A percentile compares a stretch with the other conserved stretches of the same genome.
These are phyloP conservation scores for Vitis rotundifolia DNA, from an alignment of 164 flowering plant species.

Conservation along the genomic window DNA sequence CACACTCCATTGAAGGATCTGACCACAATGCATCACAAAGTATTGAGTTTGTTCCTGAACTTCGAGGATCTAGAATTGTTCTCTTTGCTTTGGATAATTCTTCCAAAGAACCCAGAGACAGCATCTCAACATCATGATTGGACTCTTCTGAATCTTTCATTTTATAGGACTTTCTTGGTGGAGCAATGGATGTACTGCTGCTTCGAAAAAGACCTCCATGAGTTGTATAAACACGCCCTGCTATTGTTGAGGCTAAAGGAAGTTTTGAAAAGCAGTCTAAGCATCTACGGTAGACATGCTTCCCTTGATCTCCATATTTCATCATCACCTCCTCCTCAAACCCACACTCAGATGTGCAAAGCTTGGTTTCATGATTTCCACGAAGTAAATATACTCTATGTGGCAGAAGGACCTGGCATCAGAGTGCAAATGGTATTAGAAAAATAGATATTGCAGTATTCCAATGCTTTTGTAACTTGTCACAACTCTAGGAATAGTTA, in stretches of 20 bases:
- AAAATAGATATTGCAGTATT: no score
- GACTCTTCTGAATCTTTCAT: background rate
- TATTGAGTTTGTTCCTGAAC: constrained; percentile 9
- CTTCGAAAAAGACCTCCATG: constrained; percentile 31
- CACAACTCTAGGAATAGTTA: no score
- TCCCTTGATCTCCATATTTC: constrained; percentile 23
- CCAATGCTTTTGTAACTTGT: no score
- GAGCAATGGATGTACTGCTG: no score
- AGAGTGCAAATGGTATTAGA: no score
- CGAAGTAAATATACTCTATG: constrained; percentile 26
- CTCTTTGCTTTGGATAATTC: constrained; percentile 18
- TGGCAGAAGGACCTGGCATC: constrained; percentile 24
- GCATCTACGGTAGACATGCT: constrained; percentile 14
- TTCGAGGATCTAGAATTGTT: constrained; percentile 7
- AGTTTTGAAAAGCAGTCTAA: constrained; percentile 20
- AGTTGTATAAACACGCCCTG: constrained; percentile 15
- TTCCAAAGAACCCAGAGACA: constrained; percentile 21
- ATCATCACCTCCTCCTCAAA: constrained; percentile 21
- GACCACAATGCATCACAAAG: constrained; percentile 26
- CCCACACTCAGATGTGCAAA: constrained; percentile 12
- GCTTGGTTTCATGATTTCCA: constrained; percentile 25
- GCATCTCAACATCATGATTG: no score
- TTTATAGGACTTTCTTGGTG: background rate
- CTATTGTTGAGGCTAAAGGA: constrained; percentile 27
- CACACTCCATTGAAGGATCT: constrained; percentile 18